Conservation (phyloP, 176 grass and related monocot genomes). For the Echinochloa phyllopogon region DNA sequence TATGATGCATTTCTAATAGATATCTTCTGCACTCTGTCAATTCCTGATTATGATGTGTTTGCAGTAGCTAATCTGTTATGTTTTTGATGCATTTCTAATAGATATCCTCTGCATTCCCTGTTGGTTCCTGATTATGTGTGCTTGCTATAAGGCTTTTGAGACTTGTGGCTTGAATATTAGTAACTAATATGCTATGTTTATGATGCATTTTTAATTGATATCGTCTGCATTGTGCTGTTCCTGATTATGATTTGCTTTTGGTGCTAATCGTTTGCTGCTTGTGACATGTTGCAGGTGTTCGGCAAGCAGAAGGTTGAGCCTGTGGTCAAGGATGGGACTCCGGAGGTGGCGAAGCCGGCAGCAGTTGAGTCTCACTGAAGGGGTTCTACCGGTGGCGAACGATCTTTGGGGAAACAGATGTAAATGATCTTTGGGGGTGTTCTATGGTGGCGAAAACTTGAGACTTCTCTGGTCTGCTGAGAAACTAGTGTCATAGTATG, state of each 20-base stretch:
- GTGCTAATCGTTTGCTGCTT: not conserved
- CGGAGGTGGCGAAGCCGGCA: not conserved
- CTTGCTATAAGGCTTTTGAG: not conserved
- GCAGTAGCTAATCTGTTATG: too few species aligned
- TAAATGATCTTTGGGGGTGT: constrained; percentile 19
- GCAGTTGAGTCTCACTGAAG: constrained; percentile 22
- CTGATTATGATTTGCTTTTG: not conserved
- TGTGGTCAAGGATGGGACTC: constrained; percentile 30
- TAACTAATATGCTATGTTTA: not conserved
- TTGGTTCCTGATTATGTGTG: too few species aligned
- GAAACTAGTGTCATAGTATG: not conserved
- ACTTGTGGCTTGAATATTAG: not conserved
- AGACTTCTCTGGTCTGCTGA: not conserved
- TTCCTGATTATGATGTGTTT: too few species aligned
- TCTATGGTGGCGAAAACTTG: not conserved
- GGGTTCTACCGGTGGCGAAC: not conserved
- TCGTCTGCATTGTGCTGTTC: not conserved
- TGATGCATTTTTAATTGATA: not conserved
- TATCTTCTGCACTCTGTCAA: too few species aligned
- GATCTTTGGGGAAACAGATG: not conserved
- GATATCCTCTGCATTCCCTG: too few species aligned
- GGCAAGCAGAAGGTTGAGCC: constrained; percentile 46
- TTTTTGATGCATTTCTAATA: too few species aligned
- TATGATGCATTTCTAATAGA: not conserved
- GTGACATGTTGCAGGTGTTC: constrained; percentile 14